Percentiles rank a stretch among this genome's conserved stretches.
Evolutionary conservation across 345 rosid genomes (phyloP).

Genomic region (Psidium guajava): DNA sequence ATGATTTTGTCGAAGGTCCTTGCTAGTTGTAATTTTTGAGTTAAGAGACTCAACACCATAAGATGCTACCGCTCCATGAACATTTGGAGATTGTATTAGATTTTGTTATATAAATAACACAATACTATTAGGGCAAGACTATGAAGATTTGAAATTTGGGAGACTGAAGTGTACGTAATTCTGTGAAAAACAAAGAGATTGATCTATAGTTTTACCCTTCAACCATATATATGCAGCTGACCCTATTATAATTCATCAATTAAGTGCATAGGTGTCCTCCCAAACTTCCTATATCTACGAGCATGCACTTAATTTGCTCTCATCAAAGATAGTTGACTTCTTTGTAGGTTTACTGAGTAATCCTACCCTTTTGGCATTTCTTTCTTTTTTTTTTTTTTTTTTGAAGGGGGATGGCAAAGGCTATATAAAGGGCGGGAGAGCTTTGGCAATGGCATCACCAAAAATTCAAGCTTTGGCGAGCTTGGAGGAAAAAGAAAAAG

Average conservation of each 20-base stretch:
- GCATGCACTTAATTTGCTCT: not conserved
- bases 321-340: too few relatives aligned
- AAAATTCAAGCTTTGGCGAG: too few relatives aligned
- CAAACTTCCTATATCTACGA: not conserved
- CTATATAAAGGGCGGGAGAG: too few relatives aligned
- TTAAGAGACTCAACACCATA: not conserved
- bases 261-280: not conserved
- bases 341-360: too few relatives aligned
- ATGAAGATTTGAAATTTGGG: not conserved
- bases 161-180: not conserved
- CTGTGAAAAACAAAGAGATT: not conserved
- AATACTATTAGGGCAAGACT: not conserved
- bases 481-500: too few relatives aligned
- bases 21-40: not conserved
- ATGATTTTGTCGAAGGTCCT: not conserved
- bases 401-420: too few relatives aligned
- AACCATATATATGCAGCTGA: too few relatives aligned
- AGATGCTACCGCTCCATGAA: not conserved
- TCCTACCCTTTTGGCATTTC: too few relatives aligned
- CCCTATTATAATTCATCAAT: too few relatives aligned
- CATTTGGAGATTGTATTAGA: not conserved
- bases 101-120: not conserved
- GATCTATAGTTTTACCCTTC: too few relatives aligned
- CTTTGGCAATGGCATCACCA: too few relatives aligned
- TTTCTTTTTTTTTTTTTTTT: too few relatives aligned